Evolutionary conservation across 2,329 filamentous ascomycete species (phyloP).

Genomic region (Colletotrichum lupini): DNA sequence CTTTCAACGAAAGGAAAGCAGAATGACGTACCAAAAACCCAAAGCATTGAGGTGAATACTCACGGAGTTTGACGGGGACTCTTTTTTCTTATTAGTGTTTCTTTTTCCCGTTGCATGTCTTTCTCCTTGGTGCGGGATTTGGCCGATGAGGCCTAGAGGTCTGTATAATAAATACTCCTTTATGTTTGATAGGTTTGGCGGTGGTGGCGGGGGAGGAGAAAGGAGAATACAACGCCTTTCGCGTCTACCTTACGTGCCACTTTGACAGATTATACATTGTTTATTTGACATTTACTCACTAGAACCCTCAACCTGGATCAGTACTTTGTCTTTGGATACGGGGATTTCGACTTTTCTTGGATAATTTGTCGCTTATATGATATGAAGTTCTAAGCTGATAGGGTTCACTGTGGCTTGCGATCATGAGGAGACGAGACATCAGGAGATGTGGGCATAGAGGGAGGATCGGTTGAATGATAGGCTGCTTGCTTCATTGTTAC

Average conservation of each 20-base stretch:
- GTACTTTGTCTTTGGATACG: too few relatives aligned
- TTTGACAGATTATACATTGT: constrained; percentile 32
- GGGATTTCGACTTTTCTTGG: too few relatives aligned
- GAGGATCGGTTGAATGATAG: not conserved
- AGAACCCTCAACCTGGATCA: not conserved
- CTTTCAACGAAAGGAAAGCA: constrained; percentile 1
- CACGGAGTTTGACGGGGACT: constrained; percentile 34
- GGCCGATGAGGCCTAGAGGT: constrained; percentile 14
- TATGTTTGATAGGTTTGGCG: not conserved
- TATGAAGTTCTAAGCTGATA: not conserved
- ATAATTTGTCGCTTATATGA: not conserved
- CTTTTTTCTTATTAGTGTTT: constrained; percentile 26
- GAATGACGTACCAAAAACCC: constrained; percentile 21
- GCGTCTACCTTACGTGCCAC: constrained; percentile 18
- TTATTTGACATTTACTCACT: not conserved
- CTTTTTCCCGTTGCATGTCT: constrained; percentile 15
- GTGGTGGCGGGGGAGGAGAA: not conserved
- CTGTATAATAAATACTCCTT: constrained; percentile 36
- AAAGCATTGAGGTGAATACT: constrained; percentile 33
- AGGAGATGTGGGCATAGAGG: too few relatives aligned
- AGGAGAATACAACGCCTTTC: not conserved
- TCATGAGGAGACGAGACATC: not conserved
- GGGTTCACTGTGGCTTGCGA: not conserved
- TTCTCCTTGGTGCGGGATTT: constrained; percentile 2
- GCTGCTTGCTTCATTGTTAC: not conserved